phyloP scores from a whole-genome alignment of 116 monocot genomes.

The Thalassia testudinum region DNA sequence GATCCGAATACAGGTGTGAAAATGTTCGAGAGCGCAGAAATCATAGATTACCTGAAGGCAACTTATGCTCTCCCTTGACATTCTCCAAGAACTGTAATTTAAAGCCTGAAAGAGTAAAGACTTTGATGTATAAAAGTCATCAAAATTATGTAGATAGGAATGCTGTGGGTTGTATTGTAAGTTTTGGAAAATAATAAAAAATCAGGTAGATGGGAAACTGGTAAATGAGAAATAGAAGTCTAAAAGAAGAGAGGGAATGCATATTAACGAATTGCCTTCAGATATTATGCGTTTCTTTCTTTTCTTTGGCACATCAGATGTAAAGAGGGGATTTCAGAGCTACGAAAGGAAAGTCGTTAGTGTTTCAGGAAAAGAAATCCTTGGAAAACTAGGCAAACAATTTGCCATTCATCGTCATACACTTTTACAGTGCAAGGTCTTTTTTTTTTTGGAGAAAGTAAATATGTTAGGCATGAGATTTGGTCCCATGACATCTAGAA shows the following conservation, averaged over 20 bases:
- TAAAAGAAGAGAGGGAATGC: background rate
- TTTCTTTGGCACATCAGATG: background rate
- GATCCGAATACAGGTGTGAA: constrained; percentile 93
- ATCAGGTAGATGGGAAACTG: background rate
- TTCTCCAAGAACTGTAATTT: background rate
- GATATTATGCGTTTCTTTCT: too few relatives aligned
- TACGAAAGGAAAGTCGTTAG: too few relatives aligned
- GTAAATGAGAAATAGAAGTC: background rate
- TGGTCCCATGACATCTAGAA: too few relatives aligned
- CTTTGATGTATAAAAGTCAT: background rate
- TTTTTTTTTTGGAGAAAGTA: too few relatives aligned
- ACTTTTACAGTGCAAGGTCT: too few relatives aligned
- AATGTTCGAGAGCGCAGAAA: constrained; percentile 92
- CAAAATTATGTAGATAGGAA: background rate
- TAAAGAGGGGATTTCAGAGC: background rate
- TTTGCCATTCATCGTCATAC: too few relatives aligned
- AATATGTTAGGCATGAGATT: too few relatives aligned
- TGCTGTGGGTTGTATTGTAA: too few relatives aligned
- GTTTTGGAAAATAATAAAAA: too few relatives aligned
- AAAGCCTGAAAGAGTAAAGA: background rate
- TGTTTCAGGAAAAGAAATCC: too few relatives aligned
- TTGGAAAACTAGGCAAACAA: too few relatives aligned
- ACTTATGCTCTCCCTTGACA: constrained; percentile 24
- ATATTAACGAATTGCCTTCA: background rate
- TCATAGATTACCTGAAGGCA: constrained; percentile 72